Evolutionary conservation across 2,329 filamentous ascomycete species (phyloP), one percentile per base, ranked within the genome.

Genomic region (Scedosporium apiospermum): DNA sequence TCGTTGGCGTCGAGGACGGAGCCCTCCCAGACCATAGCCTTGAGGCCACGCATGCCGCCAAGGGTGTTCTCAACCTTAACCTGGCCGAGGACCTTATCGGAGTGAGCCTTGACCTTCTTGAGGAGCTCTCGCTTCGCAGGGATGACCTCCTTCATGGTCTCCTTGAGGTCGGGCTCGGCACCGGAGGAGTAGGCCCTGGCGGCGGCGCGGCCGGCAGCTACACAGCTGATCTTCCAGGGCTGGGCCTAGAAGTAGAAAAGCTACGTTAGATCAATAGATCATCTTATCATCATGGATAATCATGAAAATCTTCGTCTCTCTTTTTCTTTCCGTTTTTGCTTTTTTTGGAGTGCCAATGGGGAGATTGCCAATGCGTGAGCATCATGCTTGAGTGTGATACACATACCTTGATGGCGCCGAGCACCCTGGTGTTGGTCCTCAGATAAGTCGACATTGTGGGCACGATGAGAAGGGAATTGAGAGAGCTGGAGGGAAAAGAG

Each of bases 11-110:
- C 95, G 59, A 99, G 87, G 26, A 98, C 93, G 10, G 93, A 97
- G 57, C 95, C 95, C 77, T 99, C 95, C 95, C 95, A 99, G 62
- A 99, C 85, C 92, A 99, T 97, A 68, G 93, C 90, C 79, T 96
- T 97, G 68, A 99, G 85, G 46, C 93, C 93, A 76, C 93, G 90
- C 95, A 98, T 98, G 71, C 95, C 95, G 69, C 95, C 95, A 69
- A 98, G 86, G 23, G 91, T 91, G 77, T 95, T 96, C 77, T 93
- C 90, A 57, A 98, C 86, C 81, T 93, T 96, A 76, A 98, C 87
- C 70, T 96, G 90, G 63, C 93, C 93, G 70, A 98, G 88, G 64
- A 88, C 87, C 76, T 93, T 95, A 70, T 88, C 85, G 61, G 85
- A 83, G 74, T 93, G 86, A 63, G 88, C 85, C 80, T 97, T 98